These are phyloP conservation scores for Exophiala oligosperma DNA, from an alignment of 2,329 filamentous ascomycete genomes.

Conservation along the genomic window DNA sequence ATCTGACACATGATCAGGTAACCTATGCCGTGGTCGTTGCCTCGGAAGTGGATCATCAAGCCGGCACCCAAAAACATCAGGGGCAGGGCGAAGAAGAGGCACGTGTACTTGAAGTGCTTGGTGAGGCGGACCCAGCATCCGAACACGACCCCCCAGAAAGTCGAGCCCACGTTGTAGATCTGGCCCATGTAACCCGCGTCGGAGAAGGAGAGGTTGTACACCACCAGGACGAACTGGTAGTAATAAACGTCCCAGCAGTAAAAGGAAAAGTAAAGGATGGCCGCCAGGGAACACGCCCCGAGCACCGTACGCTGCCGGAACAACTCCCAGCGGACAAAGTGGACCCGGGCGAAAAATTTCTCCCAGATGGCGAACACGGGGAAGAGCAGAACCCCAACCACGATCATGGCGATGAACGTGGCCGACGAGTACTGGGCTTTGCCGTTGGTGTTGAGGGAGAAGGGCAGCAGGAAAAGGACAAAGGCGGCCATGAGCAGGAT, in stretches of 20 bases:
- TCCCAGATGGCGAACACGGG: slow-evolving; percentile 57
- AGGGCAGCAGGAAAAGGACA: slow-evolving; percentile 65
- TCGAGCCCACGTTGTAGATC: slow-evolving; percentile 49
- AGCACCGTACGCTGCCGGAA: slow-evolving; percentile 49
- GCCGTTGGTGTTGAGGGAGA: slow-evolving; percentile 52
- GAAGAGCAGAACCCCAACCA: slow-evolving; percentile 56
- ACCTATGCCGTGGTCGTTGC: slow-evolving; percentile 46
- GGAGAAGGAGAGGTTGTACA: slow-evolving; percentile 46
- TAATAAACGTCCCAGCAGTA: slow-evolving; percentile 55
- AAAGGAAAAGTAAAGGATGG: slow-evolving; percentile 48
- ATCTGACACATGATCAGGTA: slow-evolving; percentile 56
- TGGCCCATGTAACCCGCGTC: slow-evolving; percentile 48
- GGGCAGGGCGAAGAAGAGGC: slow-evolving; percentile 51
- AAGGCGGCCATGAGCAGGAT: slow-evolving; percentile 60
- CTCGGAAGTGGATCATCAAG: slow-evolving; percentile 55
- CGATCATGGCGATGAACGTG: slow-evolving; percentile 50
- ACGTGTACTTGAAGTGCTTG: slow-evolving; percentile 52
- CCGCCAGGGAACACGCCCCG: slow-evolving; percentile 52
- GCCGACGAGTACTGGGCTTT: slow-evolving; percentile 48
- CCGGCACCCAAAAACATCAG: slow-evolving; percentile 51
- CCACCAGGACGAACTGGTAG: slow-evolving; percentile 54
- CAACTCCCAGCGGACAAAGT: slow-evolving; percentile 56
- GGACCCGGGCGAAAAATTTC: slow-evolving; percentile 49
- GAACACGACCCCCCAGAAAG: slow-evolving; percentile 53
- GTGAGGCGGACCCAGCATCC: slow-evolving; percentile 46